Evolutionary conservation across 768 basidiomycete genomes (phyloP), one percentile per base, ranked within the genome.

Genomic region (Boletus rubropictus): DNA sequence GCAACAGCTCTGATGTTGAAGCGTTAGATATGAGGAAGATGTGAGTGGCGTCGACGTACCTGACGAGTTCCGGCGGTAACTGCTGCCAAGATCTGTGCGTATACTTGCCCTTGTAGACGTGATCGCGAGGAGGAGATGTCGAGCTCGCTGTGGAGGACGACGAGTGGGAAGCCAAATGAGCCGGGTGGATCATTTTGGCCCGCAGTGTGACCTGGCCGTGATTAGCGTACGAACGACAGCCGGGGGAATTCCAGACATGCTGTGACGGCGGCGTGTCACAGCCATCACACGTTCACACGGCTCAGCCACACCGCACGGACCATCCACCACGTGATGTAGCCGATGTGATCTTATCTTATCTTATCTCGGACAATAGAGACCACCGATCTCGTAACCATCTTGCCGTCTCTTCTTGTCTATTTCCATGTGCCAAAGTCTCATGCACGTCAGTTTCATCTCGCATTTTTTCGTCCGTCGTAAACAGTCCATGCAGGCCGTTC

Each of bases 61-160:
- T 75, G 62, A 84, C 66, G 56, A 84, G 73, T 59, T 84, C 81
- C 43, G 72, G 70, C 0, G 81, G 81, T 18, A 82, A 63, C 52
- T 81, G 74, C n/a, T 72, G 72, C 81, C 81, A 82, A 17, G 78
- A 80, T 61, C 79, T 67, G 55, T 73, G 65, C 6, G 77, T 72
- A 17, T 67, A 65, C 60, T 82, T 83, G 44, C 81, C 81, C 56
- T 82, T 82, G 65, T 75, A 78, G n/a, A 64, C 44, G 52, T 60
- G 55, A 54, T 62, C 58, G 52, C 61, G 61, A 40, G 56, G 56
- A 0, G 38, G 8, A 2, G 22, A 15, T 0, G 14, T 7, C 5
- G 51, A 39, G 47, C 14, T 44, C 34, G 60, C 22, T 39, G 64
- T 48, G 20, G 50, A 14, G 39, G 48, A 46, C 49, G 64, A 46